Conservation (phyloP, 768 basidiomycete genomes). For the Multifurca ochricompacta region DNA sequence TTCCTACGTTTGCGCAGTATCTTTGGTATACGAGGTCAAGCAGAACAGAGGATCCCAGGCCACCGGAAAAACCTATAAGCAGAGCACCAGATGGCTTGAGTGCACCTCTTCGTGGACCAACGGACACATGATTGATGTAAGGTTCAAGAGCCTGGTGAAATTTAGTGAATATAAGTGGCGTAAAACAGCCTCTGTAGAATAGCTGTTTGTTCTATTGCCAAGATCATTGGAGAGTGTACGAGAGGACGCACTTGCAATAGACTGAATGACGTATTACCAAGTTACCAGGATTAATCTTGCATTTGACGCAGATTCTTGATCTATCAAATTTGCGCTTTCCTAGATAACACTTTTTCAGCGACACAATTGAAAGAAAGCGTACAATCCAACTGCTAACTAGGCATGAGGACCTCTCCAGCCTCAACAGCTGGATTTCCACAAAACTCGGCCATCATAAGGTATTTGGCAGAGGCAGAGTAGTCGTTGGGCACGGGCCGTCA, state of each 20-base stretch:
- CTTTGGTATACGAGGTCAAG: conserved; percentile 57
- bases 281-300: conserved; percentile 56
- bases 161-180: conserved; percentile 50
- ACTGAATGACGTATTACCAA: conserved; percentile 72
- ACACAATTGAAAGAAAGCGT: background rate
- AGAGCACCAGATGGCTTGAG: conserved; percentile 64
- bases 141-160: conserved; percentile 63
- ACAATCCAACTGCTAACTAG: conserved; percentile 37
- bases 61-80: conserved; percentile 69
- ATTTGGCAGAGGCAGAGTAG: no score
- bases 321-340: conserved; percentile 63
- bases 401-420: conserved; percentile 52
- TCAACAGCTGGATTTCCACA: conserved; percentile 62
- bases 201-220: background rate
- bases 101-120: conserved; percentile 48
- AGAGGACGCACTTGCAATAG: conserved; percentile 64
- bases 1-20: conserved; percentile 38
- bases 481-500: background rate
- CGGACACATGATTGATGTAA: conserved; percentile 46
- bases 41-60: conserved; percentile 65
- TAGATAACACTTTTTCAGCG: conserved; percentile 24
- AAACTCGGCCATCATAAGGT: conserved; percentile 22
- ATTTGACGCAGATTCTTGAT: conserved; percentile 62
- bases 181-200: conserved; percentile 52
- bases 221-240: background rate